A percentile compares a stretch with the other conserved stretches of the same genome.
Evolutionary conservation across 257 asterid species (phyloP).

Genomic region (Misopates orontium): DNA sequence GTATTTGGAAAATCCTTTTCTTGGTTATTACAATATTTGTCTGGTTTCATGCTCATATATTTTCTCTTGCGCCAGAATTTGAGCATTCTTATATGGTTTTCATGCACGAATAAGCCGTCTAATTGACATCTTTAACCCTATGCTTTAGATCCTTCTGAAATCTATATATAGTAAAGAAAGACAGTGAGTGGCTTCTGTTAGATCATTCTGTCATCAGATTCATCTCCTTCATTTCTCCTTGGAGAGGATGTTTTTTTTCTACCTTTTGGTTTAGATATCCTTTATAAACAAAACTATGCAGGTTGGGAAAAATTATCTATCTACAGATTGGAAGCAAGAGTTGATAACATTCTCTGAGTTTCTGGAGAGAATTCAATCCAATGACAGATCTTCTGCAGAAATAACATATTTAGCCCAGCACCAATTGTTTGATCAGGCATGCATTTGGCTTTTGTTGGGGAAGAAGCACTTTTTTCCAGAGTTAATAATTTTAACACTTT

Average conservation of each 20-base stretch:
- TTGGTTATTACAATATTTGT: not conserved
- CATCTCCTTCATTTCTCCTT: not conserved
- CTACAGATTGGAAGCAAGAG: conserved; percentile 76
- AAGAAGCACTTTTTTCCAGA: conserved; percentile 12
- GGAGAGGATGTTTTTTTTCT: not conserved
- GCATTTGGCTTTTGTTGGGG: not conserved
- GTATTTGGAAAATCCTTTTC: conserved; percentile 39
- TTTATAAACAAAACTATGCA: conserved; percentile 24
- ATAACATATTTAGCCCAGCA: conserved; percentile 87
- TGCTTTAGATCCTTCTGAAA: not conserved
- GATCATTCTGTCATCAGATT: not conserved
- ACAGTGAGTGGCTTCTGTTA: not conserved
- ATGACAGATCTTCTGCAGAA: conserved; percentile 42
- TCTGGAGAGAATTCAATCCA: conserved; percentile 70
- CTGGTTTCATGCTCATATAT: not conserved
- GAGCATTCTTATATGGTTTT: not conserved
- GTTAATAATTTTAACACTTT: not conserved
- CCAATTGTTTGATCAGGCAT: conserved; percentile 88
- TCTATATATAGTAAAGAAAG: not conserved
- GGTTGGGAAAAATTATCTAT: conserved; percentile 66
- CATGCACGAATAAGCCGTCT: not conserved
- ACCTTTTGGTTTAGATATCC: not conserved
- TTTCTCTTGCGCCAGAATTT: not conserved
- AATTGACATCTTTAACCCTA: not conserved
- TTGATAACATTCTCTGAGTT: conserved; percentile 88